phyloP scores from a whole-genome alignment of 192 early-diverging fungal genomes.

The Cetraspora pellucida region DNA sequence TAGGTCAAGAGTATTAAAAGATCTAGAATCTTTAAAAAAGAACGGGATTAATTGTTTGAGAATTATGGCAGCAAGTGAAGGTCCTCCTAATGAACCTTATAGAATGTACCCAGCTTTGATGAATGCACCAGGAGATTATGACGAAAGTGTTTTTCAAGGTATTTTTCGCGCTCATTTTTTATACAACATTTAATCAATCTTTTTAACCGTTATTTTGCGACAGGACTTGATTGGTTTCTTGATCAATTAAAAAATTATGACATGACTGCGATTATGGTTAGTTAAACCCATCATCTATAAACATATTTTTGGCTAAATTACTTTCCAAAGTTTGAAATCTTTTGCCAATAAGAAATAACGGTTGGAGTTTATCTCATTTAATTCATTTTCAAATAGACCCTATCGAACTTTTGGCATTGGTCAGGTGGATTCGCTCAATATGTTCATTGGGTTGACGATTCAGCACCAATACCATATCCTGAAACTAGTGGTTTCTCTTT shows the following conservation, averaged over 20 bases:
- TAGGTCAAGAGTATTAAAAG: slow-evolving; percentile 53
- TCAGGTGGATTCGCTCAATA: slow-evolving; percentile 67
- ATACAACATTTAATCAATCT: not conserved
- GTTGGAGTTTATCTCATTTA: too few relatives aligned
- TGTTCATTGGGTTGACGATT: slow-evolving; percentile 59
- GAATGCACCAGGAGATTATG: slow-evolving; percentile 53
- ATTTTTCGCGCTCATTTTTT: not conserved
- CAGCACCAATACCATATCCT: slow-evolving; percentile 60
- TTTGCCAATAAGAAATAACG: too few relatives aligned
- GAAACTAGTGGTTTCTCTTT: slow-evolving; percentile 50
- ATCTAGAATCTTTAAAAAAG: slow-evolving; percentile 48
- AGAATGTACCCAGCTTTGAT: slow-evolving; percentile 64
- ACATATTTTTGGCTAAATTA: too few relatives aligned
- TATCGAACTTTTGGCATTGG: slow-evolving; percentile 76
- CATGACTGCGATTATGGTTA: slow-evolving; percentile 57
- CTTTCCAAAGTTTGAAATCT: too few relatives aligned
- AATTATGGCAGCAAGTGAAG: slow-evolving; percentile 66
- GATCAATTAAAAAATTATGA: slow-evolving; percentile 53
- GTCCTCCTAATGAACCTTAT: slow-evolving; percentile 55
- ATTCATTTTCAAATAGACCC: slow-evolving; percentile 37
- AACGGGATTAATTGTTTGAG: slow-evolving; percentile 63
- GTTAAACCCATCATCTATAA: not conserved
- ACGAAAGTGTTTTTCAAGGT: slow-evolving; percentile 58
- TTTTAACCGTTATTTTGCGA: not conserved
- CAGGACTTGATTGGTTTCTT: slow-evolving; percentile 61